Percentiles rank a stretch among this genome's conserved stretches.
phyloP scores from a whole-genome alignment of 2,329 filamentous ascomycete genomes.

The Phoma sp. region DNA sequence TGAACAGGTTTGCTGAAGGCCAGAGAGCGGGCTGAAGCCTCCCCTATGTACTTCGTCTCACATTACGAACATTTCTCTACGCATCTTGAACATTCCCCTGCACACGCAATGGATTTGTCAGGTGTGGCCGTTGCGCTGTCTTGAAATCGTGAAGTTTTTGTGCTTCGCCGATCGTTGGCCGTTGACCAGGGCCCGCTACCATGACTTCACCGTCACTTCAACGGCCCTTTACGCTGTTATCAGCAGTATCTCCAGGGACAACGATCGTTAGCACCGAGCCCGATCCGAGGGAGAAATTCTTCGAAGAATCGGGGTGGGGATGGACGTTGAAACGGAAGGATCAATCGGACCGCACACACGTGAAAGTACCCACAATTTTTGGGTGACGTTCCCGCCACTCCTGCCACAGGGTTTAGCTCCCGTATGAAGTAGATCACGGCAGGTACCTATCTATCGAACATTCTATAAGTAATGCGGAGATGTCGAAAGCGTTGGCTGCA shows the following conservation, averaged over 20 bases:
- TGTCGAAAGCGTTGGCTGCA: too few relatives aligned
- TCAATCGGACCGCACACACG: constrained; percentile 10
- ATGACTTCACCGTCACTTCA: constrained; percentile 17
- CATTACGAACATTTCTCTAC: neutral
- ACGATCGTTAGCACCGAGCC: constrained; percentile 11
- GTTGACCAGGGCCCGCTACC: constrained; percentile 23
- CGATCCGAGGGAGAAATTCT: constrained; percentile 8
- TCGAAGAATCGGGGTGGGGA: constrained; percentile 5
- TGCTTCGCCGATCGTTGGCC: constrained; percentile 34
- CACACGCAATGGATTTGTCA: constrained; percentile 28
- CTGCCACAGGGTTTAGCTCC: constrained; percentile 10
- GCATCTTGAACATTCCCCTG: constrained; percentile 6
- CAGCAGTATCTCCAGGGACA: constrained; percentile 1
- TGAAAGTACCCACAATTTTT: constrained; percentile 5
- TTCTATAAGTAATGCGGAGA: neutral
- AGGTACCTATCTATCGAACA: neutral
- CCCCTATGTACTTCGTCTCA: constrained; percentile 9
- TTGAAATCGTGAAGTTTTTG: constrained; percentile 24
- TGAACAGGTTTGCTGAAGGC: neutral
- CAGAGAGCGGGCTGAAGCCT: neutral
- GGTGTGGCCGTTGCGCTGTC: constrained; percentile 17
- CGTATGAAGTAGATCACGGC: constrained; percentile 7
- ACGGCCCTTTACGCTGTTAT: neutral
- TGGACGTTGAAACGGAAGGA: constrained; percentile 3
- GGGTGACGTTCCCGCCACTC: constrained; percentile 5